These are phyloP conservation scores for Lachnellula subtilissima DNA, from an alignment of 2,329 filamentous ascomycete genomes.

Conservation along the genomic window DNA sequence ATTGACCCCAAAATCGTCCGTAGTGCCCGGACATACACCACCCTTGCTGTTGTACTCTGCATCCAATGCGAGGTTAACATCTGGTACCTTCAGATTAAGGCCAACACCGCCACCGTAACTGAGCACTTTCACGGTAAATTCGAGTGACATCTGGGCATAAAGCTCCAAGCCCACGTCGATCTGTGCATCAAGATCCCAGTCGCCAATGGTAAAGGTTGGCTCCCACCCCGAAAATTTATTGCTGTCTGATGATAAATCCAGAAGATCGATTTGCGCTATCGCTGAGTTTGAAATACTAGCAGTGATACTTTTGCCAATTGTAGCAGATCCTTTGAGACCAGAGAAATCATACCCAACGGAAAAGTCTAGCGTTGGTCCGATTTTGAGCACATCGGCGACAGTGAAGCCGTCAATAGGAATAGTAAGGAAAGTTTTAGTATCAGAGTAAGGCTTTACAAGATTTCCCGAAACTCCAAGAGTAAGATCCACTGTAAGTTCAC, in stretches of 20 bases:
- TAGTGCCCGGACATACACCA: slow-evolving; percentile 2
- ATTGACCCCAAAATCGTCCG: slow-evolving; percentile 3
- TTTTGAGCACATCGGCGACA: slow-evolving; percentile 1
- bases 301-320: not conserved
- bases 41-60: slow-evolving; percentile 3
- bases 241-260: not conserved
- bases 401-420: not conserved
- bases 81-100: slow-evolving; percentile 1
- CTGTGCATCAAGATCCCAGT: not conserved
- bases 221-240: slow-evolving; percentile 4
- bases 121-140: slow-evolving; percentile 2
- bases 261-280: not conserved
- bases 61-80: not conserved
- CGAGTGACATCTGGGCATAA: not conserved
- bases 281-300: not conserved
- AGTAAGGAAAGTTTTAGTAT: not conserved
- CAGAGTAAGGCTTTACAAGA: not conserved
- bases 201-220: not conserved
- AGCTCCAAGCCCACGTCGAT: slow-evolving; percentile 1
- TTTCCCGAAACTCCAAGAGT: slow-evolving; percentile 1
- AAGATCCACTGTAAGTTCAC: not conserved
- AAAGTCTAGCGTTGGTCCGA: slow-evolving; percentile 3
- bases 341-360: slow-evolving; percentile 3
- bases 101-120: not conserved
- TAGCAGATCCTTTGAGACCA: slow-evolving; percentile 2